Percentiles rank a stretch among this genome's conserved stretches.
These are phyloP conservation scores for Leucoagaricus sp. DNA, from an alignment of 1,284 basidiomycete genomes.

Conservation along the genomic window DNA sequence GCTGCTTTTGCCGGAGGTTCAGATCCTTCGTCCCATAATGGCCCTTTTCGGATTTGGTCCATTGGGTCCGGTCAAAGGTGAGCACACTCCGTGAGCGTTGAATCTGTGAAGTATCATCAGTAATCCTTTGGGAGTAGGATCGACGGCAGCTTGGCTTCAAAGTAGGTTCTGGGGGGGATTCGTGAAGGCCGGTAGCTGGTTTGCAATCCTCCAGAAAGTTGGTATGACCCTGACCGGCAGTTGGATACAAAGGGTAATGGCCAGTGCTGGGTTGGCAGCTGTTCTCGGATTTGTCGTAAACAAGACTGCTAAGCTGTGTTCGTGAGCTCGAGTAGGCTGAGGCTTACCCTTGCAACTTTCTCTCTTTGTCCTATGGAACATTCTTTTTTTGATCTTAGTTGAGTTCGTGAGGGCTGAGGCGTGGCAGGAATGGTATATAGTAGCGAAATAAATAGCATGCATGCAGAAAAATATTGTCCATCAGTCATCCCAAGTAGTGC, in stretches of 20 bases:
- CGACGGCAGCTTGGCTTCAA: constrained; percentile 16
- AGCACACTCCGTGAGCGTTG: too few species aligned
- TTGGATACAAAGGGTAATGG: constrained; percentile 1
- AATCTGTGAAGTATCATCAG: too few species aligned
- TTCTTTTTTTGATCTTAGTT: neutral
- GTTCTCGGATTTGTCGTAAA: neutral
- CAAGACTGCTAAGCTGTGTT: neutral
- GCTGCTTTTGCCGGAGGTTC: constrained; percentile 15
- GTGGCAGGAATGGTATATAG: too few species aligned
- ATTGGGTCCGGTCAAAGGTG: constrained; percentile 20
- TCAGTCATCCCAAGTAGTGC: too few species aligned
- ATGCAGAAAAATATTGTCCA: too few species aligned
- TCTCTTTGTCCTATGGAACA: too few species aligned
- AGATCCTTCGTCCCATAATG: constrained; percentile 17
- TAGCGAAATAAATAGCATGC: too few species aligned
- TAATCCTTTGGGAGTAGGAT: constrained; percentile 4
- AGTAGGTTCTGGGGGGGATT: constrained; percentile 13
- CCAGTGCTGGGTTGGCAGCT: neutral
- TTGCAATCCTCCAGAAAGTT: constrained; percentile 13
- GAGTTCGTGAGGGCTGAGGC: too few species aligned
- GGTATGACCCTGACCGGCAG: constrained; percentile 13
- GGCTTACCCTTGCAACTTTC: too few species aligned
- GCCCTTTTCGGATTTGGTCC: constrained; percentile 20
- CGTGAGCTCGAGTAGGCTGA: too few species aligned
- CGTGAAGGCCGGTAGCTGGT: constrained; percentile 15